Percentiles rank a stretch among this genome's conserved stretches.
phyloP scores from a whole-genome alignment of 768 basidiomycete genomes.

The Inosperma sp. region DNA sequence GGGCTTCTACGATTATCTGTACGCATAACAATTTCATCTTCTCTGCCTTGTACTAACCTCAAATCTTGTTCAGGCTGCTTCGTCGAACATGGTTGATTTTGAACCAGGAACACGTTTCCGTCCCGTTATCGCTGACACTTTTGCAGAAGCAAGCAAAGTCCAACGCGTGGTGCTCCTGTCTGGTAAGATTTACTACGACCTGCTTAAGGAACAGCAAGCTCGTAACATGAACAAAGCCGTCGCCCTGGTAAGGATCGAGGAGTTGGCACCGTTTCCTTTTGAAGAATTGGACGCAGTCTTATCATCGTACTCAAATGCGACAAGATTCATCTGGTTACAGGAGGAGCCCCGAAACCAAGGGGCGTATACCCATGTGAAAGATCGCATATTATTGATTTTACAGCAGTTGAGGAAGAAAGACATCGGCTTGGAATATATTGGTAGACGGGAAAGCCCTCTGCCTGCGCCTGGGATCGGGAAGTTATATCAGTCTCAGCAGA shows the following conservation, averaged over 20 bases:
- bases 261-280: constrained; percentile 88
- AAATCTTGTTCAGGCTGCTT: constrained; percentile 52
- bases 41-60: background rate
- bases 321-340: constrained; percentile 65
- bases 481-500: constrained; percentile 63
- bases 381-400: constrained; percentile 53
- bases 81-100: constrained; percentile 63
- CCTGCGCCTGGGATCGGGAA: constrained; percentile 75
- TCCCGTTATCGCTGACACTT: constrained; percentile 58
- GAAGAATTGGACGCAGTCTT: constrained; percentile 43
- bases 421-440: constrained; percentile 46
- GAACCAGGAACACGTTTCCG: constrained; percentile 56
- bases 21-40: constrained; percentile 20
- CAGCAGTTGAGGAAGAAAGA: constrained; percentile 23
- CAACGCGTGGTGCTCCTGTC: constrained; percentile 69
- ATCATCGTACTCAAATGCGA: constrained; percentile 37
- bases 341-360: constrained; percentile 91
- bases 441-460: constrained; percentile 66
- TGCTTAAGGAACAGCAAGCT: constrained; percentile 61
- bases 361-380: constrained; percentile 61
- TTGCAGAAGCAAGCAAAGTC: constrained; percentile 33
- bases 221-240: constrained; percentile 46
- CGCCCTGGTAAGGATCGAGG: constrained; percentile 76
- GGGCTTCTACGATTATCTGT: constrained; percentile 75
- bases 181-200: constrained; percentile 88